phyloP scores from a whole-genome alignment of 192 early-diverging fungal species.

The Lunasporangiospora selenospora region DNA sequence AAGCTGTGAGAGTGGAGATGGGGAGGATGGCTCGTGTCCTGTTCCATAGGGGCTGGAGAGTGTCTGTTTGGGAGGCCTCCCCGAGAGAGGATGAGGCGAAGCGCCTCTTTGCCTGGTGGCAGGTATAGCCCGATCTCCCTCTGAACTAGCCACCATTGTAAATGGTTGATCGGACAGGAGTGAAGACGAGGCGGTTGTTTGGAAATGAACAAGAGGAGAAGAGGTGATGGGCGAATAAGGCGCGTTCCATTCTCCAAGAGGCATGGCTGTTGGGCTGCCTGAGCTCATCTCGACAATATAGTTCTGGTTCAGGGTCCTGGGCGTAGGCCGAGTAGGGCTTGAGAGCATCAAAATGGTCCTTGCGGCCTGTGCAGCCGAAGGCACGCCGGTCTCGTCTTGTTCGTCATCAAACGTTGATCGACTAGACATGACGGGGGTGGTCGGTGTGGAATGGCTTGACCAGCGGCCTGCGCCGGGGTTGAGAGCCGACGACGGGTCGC shows the following conservation, averaged over 20 bases:
- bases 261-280: constrained; percentile 10
- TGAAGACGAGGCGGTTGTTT: constrained; percentile 17
- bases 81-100: background rate
- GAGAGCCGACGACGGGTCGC: background rate
- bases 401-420: too few species aligned
- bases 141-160: background rate
- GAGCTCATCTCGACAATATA: constrained; percentile 19
- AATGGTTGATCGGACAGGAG: constrained; percentile 14
- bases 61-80: constrained; percentile 2
- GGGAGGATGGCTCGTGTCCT: constrained; percentile 25
- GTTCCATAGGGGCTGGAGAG: constrained; percentile 20
- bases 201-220: constrained; percentile 31
- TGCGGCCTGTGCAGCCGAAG: constrained; percentile 33
- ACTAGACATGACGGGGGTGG: constrained; percentile 2
- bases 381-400: constrained; percentile 6
- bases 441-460: constrained; percentile 12
- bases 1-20: constrained; percentile 31
- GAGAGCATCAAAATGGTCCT: constrained; percentile 48
- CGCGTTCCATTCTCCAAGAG: constrained; percentile 30
- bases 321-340: constrained; percentile 24
- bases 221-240: constrained; percentile 31
- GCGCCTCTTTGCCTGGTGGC: background rate
- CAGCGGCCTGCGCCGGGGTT: background rate
- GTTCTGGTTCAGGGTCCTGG: constrained; percentile 22
- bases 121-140: background rate